These are phyloP conservation scores for Rutidosis leptorrhynchoides DNA, from an alignment of 129 eudicot species.

Conservation along the genomic window DNA sequence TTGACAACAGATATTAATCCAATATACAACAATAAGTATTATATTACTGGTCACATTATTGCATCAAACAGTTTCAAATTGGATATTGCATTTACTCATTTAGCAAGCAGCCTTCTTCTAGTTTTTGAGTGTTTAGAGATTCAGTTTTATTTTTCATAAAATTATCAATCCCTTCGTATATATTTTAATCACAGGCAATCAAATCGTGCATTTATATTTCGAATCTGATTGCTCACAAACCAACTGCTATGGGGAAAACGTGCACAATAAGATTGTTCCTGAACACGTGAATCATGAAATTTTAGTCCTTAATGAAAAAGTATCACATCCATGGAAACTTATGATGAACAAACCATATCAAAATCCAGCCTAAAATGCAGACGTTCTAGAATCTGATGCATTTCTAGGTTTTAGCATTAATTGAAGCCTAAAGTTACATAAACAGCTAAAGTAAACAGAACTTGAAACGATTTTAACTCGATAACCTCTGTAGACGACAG, in stretches of 20 bases:
- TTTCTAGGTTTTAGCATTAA: not conserved
- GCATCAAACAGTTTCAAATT: not conserved
- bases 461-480: not conserved
- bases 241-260: not conserved
- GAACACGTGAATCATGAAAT: not conserved
- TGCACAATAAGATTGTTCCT: not conserved
- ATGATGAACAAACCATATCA: not conserved
- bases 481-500: not conserved
- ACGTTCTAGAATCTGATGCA: not conserved
- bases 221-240: conserved; percentile 14
- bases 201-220: not conserved
- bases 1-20: conserved; percentile 3
- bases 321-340: not conserved
- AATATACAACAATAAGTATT: not conserved
- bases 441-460: not conserved
- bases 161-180: not conserved
- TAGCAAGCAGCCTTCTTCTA: not conserved
- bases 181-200: not conserved
- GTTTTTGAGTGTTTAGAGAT: not conserved
- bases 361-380: not conserved
- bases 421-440: not conserved
- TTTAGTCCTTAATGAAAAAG: not conserved
- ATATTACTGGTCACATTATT: not conserved
- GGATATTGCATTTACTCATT: not conserved
- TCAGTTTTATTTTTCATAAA: not conserved